These are phyloP conservation scores for Vanilla planifolia DNA, from an alignment of 106 monocot species.

Conservation along the genomic window DNA sequence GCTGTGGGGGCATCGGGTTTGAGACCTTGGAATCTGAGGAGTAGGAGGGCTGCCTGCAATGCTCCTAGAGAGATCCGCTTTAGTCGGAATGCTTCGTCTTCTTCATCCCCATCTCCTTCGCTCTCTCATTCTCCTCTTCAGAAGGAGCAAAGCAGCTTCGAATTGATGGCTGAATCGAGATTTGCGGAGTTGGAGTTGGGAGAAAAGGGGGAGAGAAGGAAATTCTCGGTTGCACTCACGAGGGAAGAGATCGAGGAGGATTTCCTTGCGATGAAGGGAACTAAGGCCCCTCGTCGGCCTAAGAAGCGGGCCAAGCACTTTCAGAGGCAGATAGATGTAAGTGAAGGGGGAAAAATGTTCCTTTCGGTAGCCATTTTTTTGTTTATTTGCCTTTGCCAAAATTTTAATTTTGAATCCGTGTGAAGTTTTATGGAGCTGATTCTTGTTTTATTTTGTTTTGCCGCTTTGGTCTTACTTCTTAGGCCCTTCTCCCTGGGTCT, in stretches of 20 bases:
- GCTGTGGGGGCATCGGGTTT: neutral
- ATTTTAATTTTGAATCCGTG: neutral
- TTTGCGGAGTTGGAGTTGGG: slow-evolving; percentile 35
- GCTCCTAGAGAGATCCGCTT: neutral
- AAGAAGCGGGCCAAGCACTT: slow-evolving; percentile 64
- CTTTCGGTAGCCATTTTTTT: neutral
- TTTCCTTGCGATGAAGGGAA: slow-evolving; percentile 60
- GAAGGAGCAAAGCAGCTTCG: neutral
- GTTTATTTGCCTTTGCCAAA: neutral
- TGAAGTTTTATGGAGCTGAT: neutral
- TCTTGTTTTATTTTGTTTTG: neutral
- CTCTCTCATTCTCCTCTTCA: neutral
- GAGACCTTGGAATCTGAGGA: slow-evolving; percentile 19
- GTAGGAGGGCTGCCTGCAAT: slow-evolving; percentile 14
- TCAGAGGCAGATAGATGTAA: slow-evolving; percentile 26
- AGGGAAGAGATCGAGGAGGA: slow-evolving; percentile 82
- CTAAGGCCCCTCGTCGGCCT: slow-evolving; percentile 62
- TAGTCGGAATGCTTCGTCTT: neutral
- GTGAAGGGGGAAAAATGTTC: neutral
- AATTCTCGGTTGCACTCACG: slow-evolving; percentile 60
- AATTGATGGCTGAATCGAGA: slow-evolving; percentile 4
- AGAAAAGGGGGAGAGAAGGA: slow-evolving; percentile 79
- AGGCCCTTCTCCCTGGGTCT: slow-evolving; percentile 26
- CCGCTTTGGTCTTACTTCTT: neutral
- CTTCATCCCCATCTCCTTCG: neutral